A percentile compares a stretch with the other conserved stretches of the same genome.
phyloP scores from a whole-genome alignment of 768 basidiomycete genomes.

The Tulasnella sp. region DNA sequence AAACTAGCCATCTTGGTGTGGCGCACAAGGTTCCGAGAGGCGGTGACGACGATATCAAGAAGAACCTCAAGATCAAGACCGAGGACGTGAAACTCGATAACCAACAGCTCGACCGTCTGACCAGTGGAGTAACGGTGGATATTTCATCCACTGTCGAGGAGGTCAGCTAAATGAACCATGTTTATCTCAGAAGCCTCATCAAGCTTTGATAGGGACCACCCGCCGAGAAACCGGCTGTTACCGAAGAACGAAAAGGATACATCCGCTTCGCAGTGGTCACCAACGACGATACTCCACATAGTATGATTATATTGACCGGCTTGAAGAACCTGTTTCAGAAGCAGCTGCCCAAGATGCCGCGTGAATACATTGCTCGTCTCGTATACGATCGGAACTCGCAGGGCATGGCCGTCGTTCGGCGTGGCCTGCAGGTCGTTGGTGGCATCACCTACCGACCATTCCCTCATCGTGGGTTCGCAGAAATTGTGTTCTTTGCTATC shows the following conservation, averaged over 20 bases:
- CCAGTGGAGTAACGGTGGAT: constrained; percentile 71
- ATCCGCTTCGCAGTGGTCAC: constrained; percentile 76
- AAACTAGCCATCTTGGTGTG: not conserved
- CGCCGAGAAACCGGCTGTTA: constrained; percentile 59
- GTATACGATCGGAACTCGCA: constrained; percentile 91
- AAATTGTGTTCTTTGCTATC: constrained; percentile 98
- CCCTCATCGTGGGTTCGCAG: constrained; percentile 86
- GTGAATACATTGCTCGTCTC: constrained; percentile 93
- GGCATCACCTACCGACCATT: constrained; percentile 97
- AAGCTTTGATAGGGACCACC: constrained; percentile 33
- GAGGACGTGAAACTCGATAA: constrained; percentile 68
- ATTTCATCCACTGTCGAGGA: constrained; percentile 30
- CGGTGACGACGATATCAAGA: constrained; percentile 32
- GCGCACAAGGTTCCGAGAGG: constrained; percentile 18
- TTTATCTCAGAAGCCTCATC: constrained; percentile 20
- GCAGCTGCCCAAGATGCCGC: constrained; percentile 96
- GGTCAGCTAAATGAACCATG: constrained; percentile 18
- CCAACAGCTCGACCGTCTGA: constrained; percentile 51
- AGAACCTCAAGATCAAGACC: constrained; percentile 4
- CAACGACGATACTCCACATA: constrained; percentile 65
- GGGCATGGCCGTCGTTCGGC: constrained; percentile 85
- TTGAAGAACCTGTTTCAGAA: constrained; percentile 94
- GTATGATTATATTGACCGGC: constrained; percentile 79
- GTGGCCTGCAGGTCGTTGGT: constrained; percentile 89
- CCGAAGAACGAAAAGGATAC: constrained; percentile 69